Evolutionary conservation across 2,329 filamentous ascomycete genomes (phyloP), one percentile per base, ranked within the genome.

Genomic region (Aspergillus arachidicola): DNA sequence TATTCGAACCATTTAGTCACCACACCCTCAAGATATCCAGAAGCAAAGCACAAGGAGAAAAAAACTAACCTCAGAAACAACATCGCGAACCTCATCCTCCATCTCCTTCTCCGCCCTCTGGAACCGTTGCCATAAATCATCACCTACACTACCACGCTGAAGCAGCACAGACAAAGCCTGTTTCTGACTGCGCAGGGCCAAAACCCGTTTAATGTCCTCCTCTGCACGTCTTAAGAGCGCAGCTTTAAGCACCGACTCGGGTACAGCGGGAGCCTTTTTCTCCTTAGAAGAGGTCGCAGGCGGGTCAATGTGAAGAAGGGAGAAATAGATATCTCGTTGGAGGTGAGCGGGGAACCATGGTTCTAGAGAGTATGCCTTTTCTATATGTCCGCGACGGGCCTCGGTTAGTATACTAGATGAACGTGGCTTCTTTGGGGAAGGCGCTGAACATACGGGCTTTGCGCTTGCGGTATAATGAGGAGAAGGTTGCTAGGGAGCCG

Each of bases 51-150:
- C 46, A 60, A 57, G 60, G 10, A 34, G n/a, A 60, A 16, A 11
- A 32, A 43, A 32, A 71, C 85, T 66, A 78, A 96, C 93, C 89
- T 98, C 94, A 71, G 89, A 87, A 38, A 98, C 93, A 28, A 98
- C 94, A 79, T 99, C 95, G 72, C 92, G 88, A 65, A 99, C 84
- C 81, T 99, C 95, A 69, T 93, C 92, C 81, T 99, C 94, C 84
- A 98, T 96, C 81, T 99, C 95, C 82, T 96, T 94, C 86, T 99
- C 95, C 0, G 94, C 95, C 57, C 93, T 87, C 79, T 89, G 81
- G 79, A 98, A 97, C 45, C 94, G 86, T 82, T 97, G 92, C 91
- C 93, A 97, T 70, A 99, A 80, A 78, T 99, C 95, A 76, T 99
- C 95, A 16, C 95, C 94, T 1, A 99, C 93, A 73, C 93, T 96